phyloP scores from a whole-genome alignment of 352 stramenopile genomes.

The Globisporangium emineosum region DNA sequence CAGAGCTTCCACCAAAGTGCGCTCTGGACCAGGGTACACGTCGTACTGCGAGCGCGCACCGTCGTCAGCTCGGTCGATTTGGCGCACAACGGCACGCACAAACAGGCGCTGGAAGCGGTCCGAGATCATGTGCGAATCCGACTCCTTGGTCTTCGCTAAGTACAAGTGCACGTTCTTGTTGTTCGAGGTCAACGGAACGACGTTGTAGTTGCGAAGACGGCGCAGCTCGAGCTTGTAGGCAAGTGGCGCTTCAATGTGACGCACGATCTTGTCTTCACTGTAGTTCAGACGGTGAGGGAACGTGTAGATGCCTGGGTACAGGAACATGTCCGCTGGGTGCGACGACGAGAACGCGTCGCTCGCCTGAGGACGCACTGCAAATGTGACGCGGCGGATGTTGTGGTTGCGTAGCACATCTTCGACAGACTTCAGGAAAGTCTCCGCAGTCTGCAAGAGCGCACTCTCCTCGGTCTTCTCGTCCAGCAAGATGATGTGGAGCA shows the following conservation, averaged over 20 bases:
- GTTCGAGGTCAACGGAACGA: constrained; percentile 90
- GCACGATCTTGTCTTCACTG: constrained; percentile 97
- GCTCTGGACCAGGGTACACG: constrained; percentile 91
- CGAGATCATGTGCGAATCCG: constrained; percentile 71
- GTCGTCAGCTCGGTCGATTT: constrained; percentile 80
- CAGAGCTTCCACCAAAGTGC: constrained; percentile 97
- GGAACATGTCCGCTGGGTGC: constrained; percentile 52
- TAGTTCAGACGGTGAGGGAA: constrained; percentile 89
- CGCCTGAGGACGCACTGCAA: constrained; percentile 71
- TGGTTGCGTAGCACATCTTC: constrained; percentile 51
- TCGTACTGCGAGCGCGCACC: constrained; percentile 85
- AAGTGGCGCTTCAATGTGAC: constrained; percentile 97
- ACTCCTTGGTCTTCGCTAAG: constrained; percentile 91
- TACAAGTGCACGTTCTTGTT: constrained; percentile 99
- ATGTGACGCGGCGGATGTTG: constrained; percentile 89
- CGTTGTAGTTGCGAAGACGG: constrained; percentile 97
- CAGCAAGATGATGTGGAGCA: constrained; percentile 80
- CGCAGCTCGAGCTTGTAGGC: constrained; percentile 98
- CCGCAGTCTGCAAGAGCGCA: constrained; percentile 46
- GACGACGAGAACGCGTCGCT: constrained; percentile 29
- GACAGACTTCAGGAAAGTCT: constrained; percentile 66
- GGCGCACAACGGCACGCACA: constrained; percentile 93
- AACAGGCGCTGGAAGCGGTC: constrained; percentile 95
- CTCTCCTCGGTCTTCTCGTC: constrained; percentile 64
- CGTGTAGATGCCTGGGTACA: constrained; percentile 89